Conservation (phyloP, 2,329 filamentous ascomycete genomes). For the Aspergillus cejpii region DNA sequence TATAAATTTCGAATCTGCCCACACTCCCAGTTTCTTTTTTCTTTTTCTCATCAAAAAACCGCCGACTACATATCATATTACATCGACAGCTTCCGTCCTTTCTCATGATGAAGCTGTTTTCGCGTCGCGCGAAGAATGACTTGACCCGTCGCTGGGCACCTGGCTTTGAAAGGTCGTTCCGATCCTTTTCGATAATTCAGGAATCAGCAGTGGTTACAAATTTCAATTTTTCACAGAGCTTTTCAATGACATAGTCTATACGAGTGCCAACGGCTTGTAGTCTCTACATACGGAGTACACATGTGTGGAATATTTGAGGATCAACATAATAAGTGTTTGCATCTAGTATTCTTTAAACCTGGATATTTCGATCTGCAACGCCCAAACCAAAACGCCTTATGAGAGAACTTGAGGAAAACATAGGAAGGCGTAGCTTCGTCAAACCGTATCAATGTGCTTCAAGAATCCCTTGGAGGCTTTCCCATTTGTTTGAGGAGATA, state of each 20-base stretch:
- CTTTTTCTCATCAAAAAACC: slow-evolving; percentile 41
- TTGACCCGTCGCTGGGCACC: slow-evolving; percentile 65
- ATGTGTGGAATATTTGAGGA: no score
- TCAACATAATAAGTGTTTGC: slow-evolving; percentile 3
- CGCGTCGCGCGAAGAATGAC: slow-evolving; percentile 61
- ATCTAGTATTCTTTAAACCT: not conserved
- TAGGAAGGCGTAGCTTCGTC: slow-evolving; percentile 45
- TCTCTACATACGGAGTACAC: not conserved
- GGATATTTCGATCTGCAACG: slow-evolving; percentile 1
- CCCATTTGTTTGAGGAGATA: slow-evolving; percentile 78
- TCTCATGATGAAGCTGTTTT: slow-evolving; percentile 55
- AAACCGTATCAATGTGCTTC: slow-evolving; percentile 24
- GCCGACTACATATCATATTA: slow-evolving; percentile 49
- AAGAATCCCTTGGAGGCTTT: slow-evolving; percentile 46
- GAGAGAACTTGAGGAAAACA: slow-evolving; percentile 1
- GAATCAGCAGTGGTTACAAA: slow-evolving; percentile 67
- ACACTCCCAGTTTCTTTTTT: slow-evolving; percentile 25
- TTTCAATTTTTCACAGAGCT: no score
- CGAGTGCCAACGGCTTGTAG: no score
- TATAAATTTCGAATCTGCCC: slow-evolving; percentile 24
- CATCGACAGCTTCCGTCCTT: slow-evolving; percentile 53
- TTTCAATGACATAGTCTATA: no score
- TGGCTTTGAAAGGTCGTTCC: slow-evolving; percentile 59
- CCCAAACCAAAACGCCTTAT: slow-evolving; percentile 14
- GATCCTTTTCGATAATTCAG: slow-evolving; percentile 57